These are phyloP conservation scores for Colletotrichum falcatum DNA, from an alignment of 2,329 filamentous ascomycete species.

Conservation along the genomic window DNA sequence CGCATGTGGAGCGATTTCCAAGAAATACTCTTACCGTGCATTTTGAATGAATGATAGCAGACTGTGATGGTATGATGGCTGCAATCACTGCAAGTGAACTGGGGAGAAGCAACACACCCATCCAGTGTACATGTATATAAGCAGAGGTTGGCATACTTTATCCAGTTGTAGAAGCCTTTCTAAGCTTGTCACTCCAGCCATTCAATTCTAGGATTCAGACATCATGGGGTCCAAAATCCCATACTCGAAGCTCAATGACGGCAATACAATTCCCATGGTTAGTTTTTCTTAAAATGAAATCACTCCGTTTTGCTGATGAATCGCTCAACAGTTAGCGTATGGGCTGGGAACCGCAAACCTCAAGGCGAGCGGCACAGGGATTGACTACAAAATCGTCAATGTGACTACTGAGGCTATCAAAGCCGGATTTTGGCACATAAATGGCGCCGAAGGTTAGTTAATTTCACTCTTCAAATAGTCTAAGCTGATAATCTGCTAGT, in stretches of 20 bases:
- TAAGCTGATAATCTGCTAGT: neutral
- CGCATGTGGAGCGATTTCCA: too few relatives aligned
- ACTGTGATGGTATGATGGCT: too few relatives aligned
- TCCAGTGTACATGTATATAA: too few relatives aligned
- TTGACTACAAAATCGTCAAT: neutral
- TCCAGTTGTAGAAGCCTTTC: too few relatives aligned
- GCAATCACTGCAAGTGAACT: too few relatives aligned
- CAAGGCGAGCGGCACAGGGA: neutral
- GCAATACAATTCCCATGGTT: constrained; percentile 9
- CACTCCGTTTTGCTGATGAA: neutral
- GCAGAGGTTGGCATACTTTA: too few relatives aligned
- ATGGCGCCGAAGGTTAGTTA: neutral
- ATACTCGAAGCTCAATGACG: neutral
- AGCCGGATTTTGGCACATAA: neutral
- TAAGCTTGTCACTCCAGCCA: neutral
- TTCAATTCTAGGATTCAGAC: neutral
- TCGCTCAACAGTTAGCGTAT: neutral
- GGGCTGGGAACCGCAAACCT: neutral
- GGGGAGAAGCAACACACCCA: too few relatives aligned
- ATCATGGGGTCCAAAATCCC: neutral
- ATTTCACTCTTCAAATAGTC: neutral
- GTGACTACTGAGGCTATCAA: neutral
- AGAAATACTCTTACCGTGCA: too few relatives aligned
- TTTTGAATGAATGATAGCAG: too few relatives aligned
- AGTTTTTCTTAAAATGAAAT: neutral